phyloP scores from a whole-genome alignment of 768 basidiomycete genomes.

The Daedalea quercina region DNA sequence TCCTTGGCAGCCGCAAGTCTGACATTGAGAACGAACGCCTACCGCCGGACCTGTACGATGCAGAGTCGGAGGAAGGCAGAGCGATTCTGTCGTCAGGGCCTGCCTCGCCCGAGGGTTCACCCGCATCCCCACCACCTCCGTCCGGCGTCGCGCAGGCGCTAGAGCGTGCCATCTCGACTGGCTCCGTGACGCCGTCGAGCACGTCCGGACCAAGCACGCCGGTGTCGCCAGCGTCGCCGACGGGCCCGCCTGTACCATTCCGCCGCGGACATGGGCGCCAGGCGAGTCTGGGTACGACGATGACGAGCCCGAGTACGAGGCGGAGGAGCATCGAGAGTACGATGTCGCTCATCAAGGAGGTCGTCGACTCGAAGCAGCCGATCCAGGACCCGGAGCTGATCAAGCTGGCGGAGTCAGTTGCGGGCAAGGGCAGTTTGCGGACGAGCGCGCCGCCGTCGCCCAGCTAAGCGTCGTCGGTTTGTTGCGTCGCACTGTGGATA shows the following conservation, averaged over 20 bases:
- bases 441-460: slow-evolving; percentile 7
- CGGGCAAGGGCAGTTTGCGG: slow-evolving; percentile 11
- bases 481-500: background rate
- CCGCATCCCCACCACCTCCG: slow-evolving; percentile 21
- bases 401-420: slow-evolving; percentile 21
- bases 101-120: slow-evolving; percentile 45
- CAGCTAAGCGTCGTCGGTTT: background rate
- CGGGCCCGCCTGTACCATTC: slow-evolving; percentile 40
- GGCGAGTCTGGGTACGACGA: slow-evolving; percentile 88
- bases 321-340: slow-evolving; percentile 92
- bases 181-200: slow-evolving; percentile 12
- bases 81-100: slow-evolving; percentile 49
- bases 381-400: slow-evolving; percentile 20
- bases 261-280: slow-evolving; percentile 69
- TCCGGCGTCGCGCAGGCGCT: slow-evolving; percentile 26
- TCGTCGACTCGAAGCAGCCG: slow-evolving; percentile 61
- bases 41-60: slow-evolving; percentile 93
- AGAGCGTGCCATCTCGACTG: slow-evolving; percentile 22
- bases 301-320: slow-evolving; percentile 90
- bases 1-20: slow-evolving; percentile 68
- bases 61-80: slow-evolving; percentile 62
- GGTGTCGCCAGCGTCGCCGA: slow-evolving; percentile 39
- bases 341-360: slow-evolving; percentile 91
- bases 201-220: slow-evolving; percentile 33
- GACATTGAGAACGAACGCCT: slow-evolving; percentile 99